Base-by-base conservation (phyloP, 1,284 basidiomycete species). In the Puccinia coronata region DNA sequence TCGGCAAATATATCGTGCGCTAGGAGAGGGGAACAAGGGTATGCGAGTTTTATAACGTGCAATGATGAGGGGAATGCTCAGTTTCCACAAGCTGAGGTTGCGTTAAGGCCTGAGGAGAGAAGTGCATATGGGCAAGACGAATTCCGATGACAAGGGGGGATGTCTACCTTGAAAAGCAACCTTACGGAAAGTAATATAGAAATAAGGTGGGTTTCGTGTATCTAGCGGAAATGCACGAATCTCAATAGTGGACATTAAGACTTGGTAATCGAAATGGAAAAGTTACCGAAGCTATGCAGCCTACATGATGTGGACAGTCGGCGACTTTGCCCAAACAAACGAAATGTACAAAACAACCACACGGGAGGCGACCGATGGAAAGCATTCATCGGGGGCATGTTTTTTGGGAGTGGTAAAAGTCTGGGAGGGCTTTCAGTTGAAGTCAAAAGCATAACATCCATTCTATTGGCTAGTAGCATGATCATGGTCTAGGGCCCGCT, bases 401-500 rank as follows among this genome's bases (percentile, higher is more conserved):
- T 73, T 51, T 51, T 25, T 12, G 18, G 39, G 18, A 72, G 11
- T 6, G 71, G 47, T 14, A 25, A 73, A 11, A 39, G 51, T 14
- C 14, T 47, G n/a, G 4, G 16, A 25, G 34, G 28, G n/a, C 55
- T 73, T 55, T 73, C 25, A 57, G 12, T 57, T 14, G n/a, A 49
- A 77, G n/a, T 18, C 59, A 69, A 51, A 69, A 23, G 9, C 67
- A 51, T 28, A 28, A 16, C 5, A 51, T 28, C n/a, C 3, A 12
- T 8, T 47, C 28, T 49, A 69, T 69, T 69, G 67, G 67, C 51
- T 65, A 28, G 74, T 76, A 55, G 76, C 61, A 70, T 69, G 51
- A 28, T 75, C 72, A 39, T 69, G 39, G 36, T 78, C 76, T 28
- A 78, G 39, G n/a, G 76, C 76, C 36, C 76, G 76, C 65, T 78